Evolutionary conservation across 495 filamentous ascomycete genomes (phyloP).

Genomic region (Chaetomium fimeti): DNA sequence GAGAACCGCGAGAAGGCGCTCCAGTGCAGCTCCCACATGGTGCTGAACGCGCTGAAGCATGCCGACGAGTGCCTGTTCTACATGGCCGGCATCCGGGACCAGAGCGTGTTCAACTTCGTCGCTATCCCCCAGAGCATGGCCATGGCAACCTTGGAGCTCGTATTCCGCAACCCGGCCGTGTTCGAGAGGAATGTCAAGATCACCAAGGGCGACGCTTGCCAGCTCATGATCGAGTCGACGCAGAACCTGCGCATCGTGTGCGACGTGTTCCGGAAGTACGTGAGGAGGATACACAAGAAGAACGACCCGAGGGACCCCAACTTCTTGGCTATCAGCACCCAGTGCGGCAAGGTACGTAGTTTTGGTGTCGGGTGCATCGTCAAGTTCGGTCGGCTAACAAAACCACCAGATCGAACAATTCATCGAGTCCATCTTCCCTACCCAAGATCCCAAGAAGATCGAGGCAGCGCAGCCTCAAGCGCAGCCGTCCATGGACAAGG

Average conservation of each 20-base stretch:
- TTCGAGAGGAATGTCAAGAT: conserved; percentile 93
- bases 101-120: conserved; percentile 99
- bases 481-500: conserved; percentile 32
- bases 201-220: conserved; percentile 89
- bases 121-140: conserved; percentile 99
- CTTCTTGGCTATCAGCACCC: conserved; percentile 86
- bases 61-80: conserved; percentile 95
- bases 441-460: conserved; percentile 53
- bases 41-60: conserved; percentile 81
- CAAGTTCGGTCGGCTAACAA: conserved; percentile 12
- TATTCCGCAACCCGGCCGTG: conserved; percentile 88
- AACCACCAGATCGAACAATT: conserved; percentile 83
- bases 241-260: conserved; percentile 81
- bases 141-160: conserved; percentile 86
- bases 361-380: neutral
- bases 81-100: conserved; percentile 91
- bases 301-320: conserved; percentile 93
- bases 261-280: conserved; percentile 72
- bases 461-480: conserved; percentile 28
- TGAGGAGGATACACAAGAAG: conserved; percentile 84
- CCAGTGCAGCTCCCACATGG: conserved; percentile 91
- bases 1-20: conserved; percentile 77
- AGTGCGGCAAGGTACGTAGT: conserved; percentile 75
- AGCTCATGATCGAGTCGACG: conserved; percentile 85
- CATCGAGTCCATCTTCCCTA: conserved; percentile 91